Base-by-base conservation (phyloP, 805 yeast genomes). In the Zygotorulaspora sp. region DNA sequence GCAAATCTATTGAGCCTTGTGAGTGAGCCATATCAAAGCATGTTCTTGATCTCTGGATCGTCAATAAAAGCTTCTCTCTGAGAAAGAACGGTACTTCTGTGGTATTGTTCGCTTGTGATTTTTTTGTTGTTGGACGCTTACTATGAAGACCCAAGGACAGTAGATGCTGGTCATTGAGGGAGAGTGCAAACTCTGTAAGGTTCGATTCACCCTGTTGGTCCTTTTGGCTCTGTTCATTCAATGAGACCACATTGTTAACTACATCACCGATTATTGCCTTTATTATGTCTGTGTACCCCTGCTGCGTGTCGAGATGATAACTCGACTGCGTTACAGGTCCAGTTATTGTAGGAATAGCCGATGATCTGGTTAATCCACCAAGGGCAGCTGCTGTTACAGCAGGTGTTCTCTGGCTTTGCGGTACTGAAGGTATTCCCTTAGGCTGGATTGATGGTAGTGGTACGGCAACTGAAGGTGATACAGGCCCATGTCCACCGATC, bases 11-110 rank as follows among this genome's bases (percentile, higher is more conserved):
- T 14, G 54, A 44, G 2, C 55, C 52, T 38, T 50, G 53, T 11
- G 47, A 35, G 11, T 46, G 36, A 14, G 51, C 47, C 13, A 77
- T 66, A 41, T 74, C 76, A 25, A 73, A 66, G 49, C 87, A 80
- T 16, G 83, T 71, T 43, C 74, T 74, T 5, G 88, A 80, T 32
- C 75, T 70, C 47, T 80, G 82, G 35, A 83, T 72, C 32, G 66
- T 68, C 18, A 63, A 57, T 18, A 75, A 53, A 5, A 75, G 47
- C 40, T 67, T 69, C 40, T 67, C 66, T 32, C 52, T 57, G 48
- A 49, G 47, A 38, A 45, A 53, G 32, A 35, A 50, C 16, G 55
- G 58, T 12, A 52, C 29, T 16, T 35, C 30, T 10, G 42, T 29
- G 21, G 28, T 22, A 20, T 1, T 14, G 25, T 26, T 30, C 11